These are phyloP conservation scores for Penicillium sp. DNA, from an alignment of 2,329 filamentous ascomycete genomes.

Conservation along the genomic window DNA sequence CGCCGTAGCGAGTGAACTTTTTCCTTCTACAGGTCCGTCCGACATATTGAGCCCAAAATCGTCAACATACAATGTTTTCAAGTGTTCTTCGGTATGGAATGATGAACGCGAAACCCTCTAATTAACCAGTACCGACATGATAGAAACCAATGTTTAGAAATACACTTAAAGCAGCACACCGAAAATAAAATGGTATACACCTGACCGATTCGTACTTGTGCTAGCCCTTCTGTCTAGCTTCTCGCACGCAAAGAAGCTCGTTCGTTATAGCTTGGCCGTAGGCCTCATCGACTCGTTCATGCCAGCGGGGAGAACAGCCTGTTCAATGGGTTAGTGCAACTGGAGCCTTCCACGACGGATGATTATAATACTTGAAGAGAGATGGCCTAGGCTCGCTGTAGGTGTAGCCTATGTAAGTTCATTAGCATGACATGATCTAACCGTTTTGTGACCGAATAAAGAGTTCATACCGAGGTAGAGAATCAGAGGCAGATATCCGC, in stretches of 20 bases:
- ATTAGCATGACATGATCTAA: slow-evolving; percentile 21
- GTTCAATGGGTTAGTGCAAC: slow-evolving; percentile 1
- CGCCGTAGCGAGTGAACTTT: no score
- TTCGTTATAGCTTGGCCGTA: slow-evolving; percentile 4
- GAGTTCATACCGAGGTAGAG: slow-evolving; percentile 83
- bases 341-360: slow-evolving; percentile 32
- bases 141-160: slow-evolving; percentile 30
- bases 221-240: neutral
- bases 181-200: slow-evolving; percentile 1
- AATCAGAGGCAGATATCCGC: slow-evolving; percentile 95
- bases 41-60: no score
- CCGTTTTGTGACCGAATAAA: neutral
- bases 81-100: no score
- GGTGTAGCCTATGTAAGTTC: slow-evolving; percentile 72
- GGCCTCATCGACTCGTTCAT: slow-evolving; percentile 30
- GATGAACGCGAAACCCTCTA: slow-evolving; percentile 2
- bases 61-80: no score
- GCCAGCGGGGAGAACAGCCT: slow-evolving; percentile 49
- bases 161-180: slow-evolving; percentile 25
- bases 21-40: no score
- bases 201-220: neutral
- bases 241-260: neutral
- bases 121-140: slow-evolving; percentile 21
- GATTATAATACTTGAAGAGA: slow-evolving; percentile 65
- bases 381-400: slow-evolving; percentile 90